A percentile compares a stretch with the other conserved stretches of the same genome.
Conservation (phyloP, 441 rosid genomes). For the Hura crepitans region DNA sequence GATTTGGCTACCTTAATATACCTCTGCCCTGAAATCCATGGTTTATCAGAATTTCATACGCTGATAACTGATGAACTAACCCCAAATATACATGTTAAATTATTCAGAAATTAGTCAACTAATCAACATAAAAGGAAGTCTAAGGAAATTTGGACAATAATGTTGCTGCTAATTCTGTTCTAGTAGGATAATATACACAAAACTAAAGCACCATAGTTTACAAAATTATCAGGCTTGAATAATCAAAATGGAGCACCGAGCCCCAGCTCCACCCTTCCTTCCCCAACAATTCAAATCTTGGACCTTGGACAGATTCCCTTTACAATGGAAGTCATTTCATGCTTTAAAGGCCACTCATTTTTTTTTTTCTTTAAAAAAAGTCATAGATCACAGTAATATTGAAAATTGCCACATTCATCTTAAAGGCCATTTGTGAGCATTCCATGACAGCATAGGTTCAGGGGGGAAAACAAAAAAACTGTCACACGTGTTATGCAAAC, state of each 20-base stretch:
- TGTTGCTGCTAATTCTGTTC: not conserved
- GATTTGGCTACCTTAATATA: conserved; percentile 76
- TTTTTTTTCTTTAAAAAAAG: not conserved
- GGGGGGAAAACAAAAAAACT: too few relatives aligned
- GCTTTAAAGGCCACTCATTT: not conserved
- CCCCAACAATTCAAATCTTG: not conserved
- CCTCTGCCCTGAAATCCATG: conserved; percentile 55
- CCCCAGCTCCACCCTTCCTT: not conserved
- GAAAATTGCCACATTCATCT: not conserved
- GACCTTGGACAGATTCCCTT: not conserved
- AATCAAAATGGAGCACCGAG: not conserved
- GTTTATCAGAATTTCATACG: conserved; percentile 1
- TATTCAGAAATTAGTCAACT: not conserved
- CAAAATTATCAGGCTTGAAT: not conserved
- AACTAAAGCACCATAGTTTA: not conserved
- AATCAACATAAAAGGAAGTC: not conserved
- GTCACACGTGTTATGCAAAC: conserved; percentile 27
- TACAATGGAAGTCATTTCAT: not conserved
- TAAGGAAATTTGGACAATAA: not conserved
- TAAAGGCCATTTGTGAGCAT: not conserved
- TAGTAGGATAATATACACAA: not conserved
- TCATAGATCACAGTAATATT: not conserved
- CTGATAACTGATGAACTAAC: conserved; percentile 10
- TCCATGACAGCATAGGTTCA: not conserved
- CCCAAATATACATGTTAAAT: conserved; percentile 5